phyloP scores from a whole-genome alignment of 768 basidiomycete species.

The Lentinula lateritia region DNA sequence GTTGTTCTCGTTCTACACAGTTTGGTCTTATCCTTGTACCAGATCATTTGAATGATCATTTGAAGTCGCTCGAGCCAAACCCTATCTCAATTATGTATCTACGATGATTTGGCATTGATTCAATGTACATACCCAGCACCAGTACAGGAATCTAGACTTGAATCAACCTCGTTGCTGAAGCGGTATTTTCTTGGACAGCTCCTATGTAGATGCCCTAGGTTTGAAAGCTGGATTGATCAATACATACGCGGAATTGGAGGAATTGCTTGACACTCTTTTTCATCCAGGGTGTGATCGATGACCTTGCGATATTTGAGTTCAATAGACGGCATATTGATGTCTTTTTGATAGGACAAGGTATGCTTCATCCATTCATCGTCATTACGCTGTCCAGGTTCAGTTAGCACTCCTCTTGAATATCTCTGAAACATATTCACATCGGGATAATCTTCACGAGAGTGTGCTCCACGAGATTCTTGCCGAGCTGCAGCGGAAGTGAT shows the following conservation, averaged over 20 bases:
- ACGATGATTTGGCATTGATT: too few relatives aligned
- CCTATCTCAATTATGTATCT: too few relatives aligned
- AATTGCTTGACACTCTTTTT: constrained; percentile 93
- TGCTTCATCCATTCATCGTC: constrained; percentile 94
- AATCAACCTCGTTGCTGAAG: too few relatives aligned
- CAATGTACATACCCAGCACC: too few relatives aligned
- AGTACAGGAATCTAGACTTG: too few relatives aligned
- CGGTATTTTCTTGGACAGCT: too few relatives aligned
- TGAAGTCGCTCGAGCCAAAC: too few relatives aligned
- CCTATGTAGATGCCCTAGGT: too few relatives aligned
- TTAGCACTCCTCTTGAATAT: neutral
- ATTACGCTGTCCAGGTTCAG: constrained; percentile 56
- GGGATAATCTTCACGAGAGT: constrained; percentile 95
- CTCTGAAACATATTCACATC: constrained; percentile 47
- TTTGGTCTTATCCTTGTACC: too few relatives aligned
- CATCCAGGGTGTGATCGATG: constrained; percentile 83
- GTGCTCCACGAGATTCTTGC: constrained; percentile 96
- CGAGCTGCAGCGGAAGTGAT: constrained; percentile 92
- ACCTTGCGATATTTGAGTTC: constrained; percentile 87
- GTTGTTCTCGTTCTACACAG: too few relatives aligned
- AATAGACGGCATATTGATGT: constrained; percentile 72
- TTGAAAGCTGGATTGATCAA: constrained; percentile 22
- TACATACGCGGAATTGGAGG: constrained; percentile 98
- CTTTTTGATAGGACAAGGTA: constrained; percentile 85
- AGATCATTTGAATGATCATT: too few relatives aligned